Conservation (phyloP, 2,329 filamentous ascomycete species). For the Chaetomium olivaceum region DNA sequence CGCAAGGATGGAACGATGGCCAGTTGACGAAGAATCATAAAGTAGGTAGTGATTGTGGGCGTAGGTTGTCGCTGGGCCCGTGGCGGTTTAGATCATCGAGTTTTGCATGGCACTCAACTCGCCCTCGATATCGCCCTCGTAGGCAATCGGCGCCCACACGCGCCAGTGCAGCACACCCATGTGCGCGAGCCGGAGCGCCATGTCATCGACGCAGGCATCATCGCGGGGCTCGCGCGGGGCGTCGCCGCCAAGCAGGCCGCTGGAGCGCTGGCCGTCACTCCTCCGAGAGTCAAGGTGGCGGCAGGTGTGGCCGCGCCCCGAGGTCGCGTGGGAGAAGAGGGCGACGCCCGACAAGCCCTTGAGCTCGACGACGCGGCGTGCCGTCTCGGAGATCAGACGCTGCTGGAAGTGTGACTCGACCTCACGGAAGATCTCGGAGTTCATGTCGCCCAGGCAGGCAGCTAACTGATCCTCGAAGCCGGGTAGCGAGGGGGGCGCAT, state of each 20-base stretch:
- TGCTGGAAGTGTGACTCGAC: conserved; percentile 53
- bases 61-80: neutral
- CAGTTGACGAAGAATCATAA: neutral
- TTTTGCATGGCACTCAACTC: conserved; percentile 23
- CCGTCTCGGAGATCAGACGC: conserved; percentile 52
- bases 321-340: conserved; percentile 58
- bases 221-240: conserved; percentile 48
- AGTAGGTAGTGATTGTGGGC: neutral
- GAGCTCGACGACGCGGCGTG: conserved; percentile 53
- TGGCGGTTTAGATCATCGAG: conserved; percentile 1
- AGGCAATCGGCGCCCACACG: conserved; percentile 78
- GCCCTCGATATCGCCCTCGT: conserved; percentile 49
- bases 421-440: conserved; percentile 48
- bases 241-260: conserved; percentile 37
- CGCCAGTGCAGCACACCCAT: conserved; percentile 86
- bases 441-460: conserved; percentile 46
- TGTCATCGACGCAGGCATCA: conserved; percentile 60
- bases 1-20: neutral
- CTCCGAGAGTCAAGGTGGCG: conserved; percentile 39
- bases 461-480: conserved; percentile 53
- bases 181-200: conserved; percentile 78
- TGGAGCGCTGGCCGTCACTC: conserved; percentile 34
- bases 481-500: conserved; percentile 47
- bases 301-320: conserved; percentile 47
- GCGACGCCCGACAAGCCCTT: conserved; percentile 53